Evolutionary conservation across 225 moss, liverwort and hornwort species (phyloP).

Genomic region (Thuidium tamariscinum): DNA sequence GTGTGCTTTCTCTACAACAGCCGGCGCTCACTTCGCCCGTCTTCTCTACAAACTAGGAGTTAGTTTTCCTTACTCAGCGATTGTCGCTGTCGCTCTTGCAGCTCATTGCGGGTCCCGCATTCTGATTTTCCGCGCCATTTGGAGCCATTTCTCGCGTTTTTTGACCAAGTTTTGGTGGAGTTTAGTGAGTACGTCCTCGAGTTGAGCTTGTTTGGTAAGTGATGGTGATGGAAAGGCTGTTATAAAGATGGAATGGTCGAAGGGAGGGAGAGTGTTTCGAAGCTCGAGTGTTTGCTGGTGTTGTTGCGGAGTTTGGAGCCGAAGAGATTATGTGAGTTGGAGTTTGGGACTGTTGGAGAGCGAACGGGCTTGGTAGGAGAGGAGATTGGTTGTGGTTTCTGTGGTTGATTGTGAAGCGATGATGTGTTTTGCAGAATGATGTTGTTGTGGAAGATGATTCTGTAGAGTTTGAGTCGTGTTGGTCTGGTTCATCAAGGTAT

Average conservation of each 20-base stretch:
- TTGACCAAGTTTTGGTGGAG: background rate
- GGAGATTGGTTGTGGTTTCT: background rate
- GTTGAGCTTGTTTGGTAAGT: slow-evolving; percentile 10
- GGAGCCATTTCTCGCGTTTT: background rate
- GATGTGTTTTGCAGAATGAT: background rate
- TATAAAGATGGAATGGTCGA: background rate
- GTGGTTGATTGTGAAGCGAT: background rate
- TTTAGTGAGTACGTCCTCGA: background rate
- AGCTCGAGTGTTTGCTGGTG: background rate
- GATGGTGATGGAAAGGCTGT: background rate
- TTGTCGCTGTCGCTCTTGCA: background rate
- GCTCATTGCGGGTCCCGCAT: background rate
- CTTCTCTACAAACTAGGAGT: slow-evolving; percentile 6
- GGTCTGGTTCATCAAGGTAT: background rate
- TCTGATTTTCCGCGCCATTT: background rate
- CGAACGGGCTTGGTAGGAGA: background rate
- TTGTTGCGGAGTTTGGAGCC: background rate
- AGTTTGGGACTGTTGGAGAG: background rate
- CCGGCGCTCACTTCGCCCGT: background rate
- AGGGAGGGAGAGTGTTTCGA: background rate
- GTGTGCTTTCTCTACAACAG: slow-evolving; percentile 37
- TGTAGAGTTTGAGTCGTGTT: slow-evolving; percentile 2
- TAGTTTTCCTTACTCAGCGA: background rate
- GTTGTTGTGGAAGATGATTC: background rate
- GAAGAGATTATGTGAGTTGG: background rate